These are phyloP conservation scores for Nicotiana undulata DNA, from an alignment of 257 asterid genomes.

Conservation along the genomic window DNA sequence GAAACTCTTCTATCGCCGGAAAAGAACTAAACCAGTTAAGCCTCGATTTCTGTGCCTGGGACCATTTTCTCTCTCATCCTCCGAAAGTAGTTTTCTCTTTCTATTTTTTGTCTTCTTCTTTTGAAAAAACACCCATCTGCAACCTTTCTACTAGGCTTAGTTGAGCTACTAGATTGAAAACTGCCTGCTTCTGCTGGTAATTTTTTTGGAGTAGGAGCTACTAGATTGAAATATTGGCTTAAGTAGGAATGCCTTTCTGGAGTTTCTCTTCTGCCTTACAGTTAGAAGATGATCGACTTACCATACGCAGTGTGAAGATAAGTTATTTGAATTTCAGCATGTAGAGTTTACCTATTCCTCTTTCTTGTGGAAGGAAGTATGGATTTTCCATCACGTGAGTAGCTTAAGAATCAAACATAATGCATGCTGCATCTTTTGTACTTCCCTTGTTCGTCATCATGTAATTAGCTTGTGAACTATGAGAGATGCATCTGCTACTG, in stretches of 20 bases:
- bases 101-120: no score
- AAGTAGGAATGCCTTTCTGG: conserved; percentile 5
- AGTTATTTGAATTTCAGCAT: not conserved
- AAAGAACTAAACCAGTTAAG: no score
- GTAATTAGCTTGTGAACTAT: not conserved
- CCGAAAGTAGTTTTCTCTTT: no score
- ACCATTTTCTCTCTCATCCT: no score
- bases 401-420: not conserved
- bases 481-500: not conserved
- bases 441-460: not conserved
- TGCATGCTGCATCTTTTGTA: not conserved
- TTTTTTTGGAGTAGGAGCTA: no score
- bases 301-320: not conserved
- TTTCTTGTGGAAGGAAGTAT: not conserved
- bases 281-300: not conserved
- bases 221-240: not conserved
- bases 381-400: not conserved
- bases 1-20: no score
- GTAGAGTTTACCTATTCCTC: not conserved
- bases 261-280: not conserved
- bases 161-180: not conserved
- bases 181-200: not conserved
- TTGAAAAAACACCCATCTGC: no score
- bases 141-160: not conserved
- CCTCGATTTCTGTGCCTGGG: no score